Evolutionary conservation across 345 rosid species (phyloP).

Genomic region (Arabidopsis suecica): DNA sequence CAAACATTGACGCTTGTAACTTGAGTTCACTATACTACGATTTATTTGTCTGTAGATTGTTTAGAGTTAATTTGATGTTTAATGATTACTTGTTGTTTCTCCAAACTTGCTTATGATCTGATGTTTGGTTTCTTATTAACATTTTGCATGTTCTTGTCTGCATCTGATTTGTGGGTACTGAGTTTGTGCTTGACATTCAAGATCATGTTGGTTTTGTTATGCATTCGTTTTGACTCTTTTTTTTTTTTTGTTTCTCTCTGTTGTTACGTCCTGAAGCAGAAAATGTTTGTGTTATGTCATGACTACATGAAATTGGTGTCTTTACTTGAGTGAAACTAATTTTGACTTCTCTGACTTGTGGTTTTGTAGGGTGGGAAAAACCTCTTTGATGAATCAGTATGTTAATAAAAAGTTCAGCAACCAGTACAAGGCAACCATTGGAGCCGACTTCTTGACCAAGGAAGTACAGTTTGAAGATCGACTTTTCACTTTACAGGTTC

Average conservation of each 20-base stretch:
- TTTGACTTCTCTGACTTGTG: conserved; percentile 18
- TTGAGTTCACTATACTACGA: background rate
- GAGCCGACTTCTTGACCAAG: conserved; percentile 95
- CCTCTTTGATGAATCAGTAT: conserved; percentile 98
- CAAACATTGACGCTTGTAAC: background rate
- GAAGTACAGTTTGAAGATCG: conserved; percentile 95
- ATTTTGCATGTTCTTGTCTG: conserved; percentile 1
- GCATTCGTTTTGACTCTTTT: conserved; percentile 1
- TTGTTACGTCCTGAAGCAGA: background rate
- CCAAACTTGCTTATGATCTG: conserved; percentile 3
- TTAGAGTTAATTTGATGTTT: background rate
- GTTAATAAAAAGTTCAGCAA: conserved; percentile 94
- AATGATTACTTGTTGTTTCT: background rate
- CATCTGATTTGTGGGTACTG: background rate
- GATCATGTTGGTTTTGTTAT: conserved; percentile 13
- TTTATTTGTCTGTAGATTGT: background rate
- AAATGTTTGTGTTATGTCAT: conserved; percentile 3
- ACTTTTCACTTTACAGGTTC: conserved; percentile 93
- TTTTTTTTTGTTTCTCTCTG: background rate
- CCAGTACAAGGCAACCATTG: conserved; percentile 95
- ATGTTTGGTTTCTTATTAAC: background rate
- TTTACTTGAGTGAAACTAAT: conserved; percentile 5
- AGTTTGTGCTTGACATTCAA: background rate
- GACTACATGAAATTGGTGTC: conserved; percentile 9
- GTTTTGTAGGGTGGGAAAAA: conserved; percentile 89